Conservation (phyloP, 176 grass and related monocot genomes). For the Microstegium vimineum region DNA sequence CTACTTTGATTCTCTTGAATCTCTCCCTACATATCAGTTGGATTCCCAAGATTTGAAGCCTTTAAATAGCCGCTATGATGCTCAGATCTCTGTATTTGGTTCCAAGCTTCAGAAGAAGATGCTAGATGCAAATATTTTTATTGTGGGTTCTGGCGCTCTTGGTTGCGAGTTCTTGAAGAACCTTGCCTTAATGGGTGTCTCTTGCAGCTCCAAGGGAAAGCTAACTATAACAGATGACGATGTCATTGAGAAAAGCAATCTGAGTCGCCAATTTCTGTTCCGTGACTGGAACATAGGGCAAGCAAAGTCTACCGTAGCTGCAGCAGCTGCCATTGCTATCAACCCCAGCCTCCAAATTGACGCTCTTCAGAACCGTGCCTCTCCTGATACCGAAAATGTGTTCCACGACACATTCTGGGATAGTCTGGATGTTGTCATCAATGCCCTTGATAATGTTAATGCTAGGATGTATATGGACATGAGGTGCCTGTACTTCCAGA, state of each 20-base stretch:
- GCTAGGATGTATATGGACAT: slow-evolving; percentile 80
- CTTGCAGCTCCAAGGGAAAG: slow-evolving; percentile 51
- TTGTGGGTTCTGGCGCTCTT: slow-evolving; percentile 70
- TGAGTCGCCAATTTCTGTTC: slow-evolving; percentile 72
- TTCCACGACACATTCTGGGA: slow-evolving; percentile 76
- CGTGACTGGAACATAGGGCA: slow-evolving; percentile 73
- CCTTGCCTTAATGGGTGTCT: slow-evolving; percentile 67
- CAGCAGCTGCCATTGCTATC: slow-evolving; percentile 33
- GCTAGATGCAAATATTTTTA: slow-evolving; percentile 64
- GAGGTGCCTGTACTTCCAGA: slow-evolving; percentile 79
- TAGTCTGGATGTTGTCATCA: slow-evolving; percentile 57
- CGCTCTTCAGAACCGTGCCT: slow-evolving; percentile 69
- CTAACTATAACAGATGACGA: slow-evolving; percentile 80
- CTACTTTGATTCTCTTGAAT: slow-evolving; percentile 84
- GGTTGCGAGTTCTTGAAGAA: slow-evolving; percentile 89
- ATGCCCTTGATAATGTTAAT: slow-evolving; percentile 73
- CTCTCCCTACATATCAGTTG: slow-evolving; percentile 56
- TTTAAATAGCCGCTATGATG: slow-evolving; percentile 56
- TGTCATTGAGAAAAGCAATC: slow-evolving; percentile 76
- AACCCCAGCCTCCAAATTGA: slow-evolving; percentile 49
- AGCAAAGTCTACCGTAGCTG: slow-evolving; percentile 64
- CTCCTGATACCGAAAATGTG: slow-evolving; percentile 59
- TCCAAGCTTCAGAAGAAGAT: slow-evolving; percentile 76
- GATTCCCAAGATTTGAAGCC: slow-evolving; percentile 57
- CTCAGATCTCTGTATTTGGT: slow-evolving; percentile 75